Conservation (phyloP, 2,329 filamentous ascomycete species). For the Pseudocercospora macadamiae region DNA sequence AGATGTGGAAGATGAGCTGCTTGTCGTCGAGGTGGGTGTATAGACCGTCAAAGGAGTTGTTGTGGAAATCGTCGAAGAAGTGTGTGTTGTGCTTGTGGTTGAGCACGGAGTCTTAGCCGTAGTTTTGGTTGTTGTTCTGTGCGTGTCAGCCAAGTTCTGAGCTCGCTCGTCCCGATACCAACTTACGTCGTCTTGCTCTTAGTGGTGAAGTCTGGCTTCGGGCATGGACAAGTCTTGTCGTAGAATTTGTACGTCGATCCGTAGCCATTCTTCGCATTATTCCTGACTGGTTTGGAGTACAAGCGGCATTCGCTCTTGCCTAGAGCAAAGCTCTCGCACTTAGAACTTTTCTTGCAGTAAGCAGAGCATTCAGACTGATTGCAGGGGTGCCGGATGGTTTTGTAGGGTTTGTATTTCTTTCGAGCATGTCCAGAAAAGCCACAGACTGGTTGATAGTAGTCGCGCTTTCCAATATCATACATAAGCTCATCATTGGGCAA, state of each 20-base stretch:
- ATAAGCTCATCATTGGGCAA: neutral
- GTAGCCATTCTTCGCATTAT: neutral
- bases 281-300: neutral
- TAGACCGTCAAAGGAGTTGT: too few relatives aligned
- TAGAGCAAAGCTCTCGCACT: constrained; percentile 2
- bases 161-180: neutral
- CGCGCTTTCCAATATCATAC: neutral
- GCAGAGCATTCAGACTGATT: neutral
- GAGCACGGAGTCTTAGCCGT: neutral
- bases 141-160: neutral
- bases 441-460: neutral
- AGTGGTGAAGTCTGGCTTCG: neutral
- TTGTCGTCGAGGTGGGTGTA: neutral
- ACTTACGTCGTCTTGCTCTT: neutral
- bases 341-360: constrained; percentile 1
- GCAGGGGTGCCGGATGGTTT: neutral
- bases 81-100: neutral
- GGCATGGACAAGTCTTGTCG: constrained; percentile 1
- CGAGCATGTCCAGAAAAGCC: neutral
- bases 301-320: constrained; percentile 1
- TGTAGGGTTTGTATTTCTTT: neutral
- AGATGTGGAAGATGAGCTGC: neutral
- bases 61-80: neutral
- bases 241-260: constrained; percentile 5
- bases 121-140: neutral